Base-by-base conservation (phyloP, 2,329 filamentous ascomycete species). In the Xylariaceae sp. region DNA sequence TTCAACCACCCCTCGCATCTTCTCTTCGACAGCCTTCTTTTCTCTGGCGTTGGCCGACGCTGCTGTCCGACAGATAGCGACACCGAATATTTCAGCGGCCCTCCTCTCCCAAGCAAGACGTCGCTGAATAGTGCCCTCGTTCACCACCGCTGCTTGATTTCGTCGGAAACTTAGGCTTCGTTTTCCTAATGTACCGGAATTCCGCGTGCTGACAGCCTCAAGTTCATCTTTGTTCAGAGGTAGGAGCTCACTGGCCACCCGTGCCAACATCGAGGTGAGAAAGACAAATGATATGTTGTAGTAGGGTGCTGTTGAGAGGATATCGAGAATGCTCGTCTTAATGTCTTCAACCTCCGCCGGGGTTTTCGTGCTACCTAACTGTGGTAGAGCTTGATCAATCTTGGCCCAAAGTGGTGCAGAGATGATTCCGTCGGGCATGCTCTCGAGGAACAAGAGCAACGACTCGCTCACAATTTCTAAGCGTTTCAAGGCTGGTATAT, bases 251-350 rank as follows among this genome's bases (percentile, higher is more conserved):
- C 75, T 71, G 1, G 79, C 76, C 1, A 84, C 75, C 3, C 80
- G 78, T 2, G 79, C 75, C 1, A 97, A 80, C 74, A 92, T 93
- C 7, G 90, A 87, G 0, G 89, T 91, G 14, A 97, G 77, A 63
- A 97, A 92, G 2, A 96, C 90, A 68, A 97, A 96, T 0, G 90
- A 89, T 53, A 96, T 93, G 69, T 92, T 95, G 74, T 96, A 89
- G 46, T 88, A 88, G 0, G 92, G 90, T 0, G 85, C 82, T 2
- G 83, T 78, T 0, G 88, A 83, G 2, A 97, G 81, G 2, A 88
- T 82, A 64, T 97, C 93, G 4, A 96, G 83, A 1, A 95, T 72
- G 3, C 75, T 69, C 0, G 74, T 74, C 68, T 83, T 85, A 64
- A 78, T 75, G 33, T 82, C 75, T 17, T 82, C 76, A 0, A 62